Conservation (phyloP, 2,329 filamentous ascomycete species). For the Pseudopithomyces chartarum region DNA sequence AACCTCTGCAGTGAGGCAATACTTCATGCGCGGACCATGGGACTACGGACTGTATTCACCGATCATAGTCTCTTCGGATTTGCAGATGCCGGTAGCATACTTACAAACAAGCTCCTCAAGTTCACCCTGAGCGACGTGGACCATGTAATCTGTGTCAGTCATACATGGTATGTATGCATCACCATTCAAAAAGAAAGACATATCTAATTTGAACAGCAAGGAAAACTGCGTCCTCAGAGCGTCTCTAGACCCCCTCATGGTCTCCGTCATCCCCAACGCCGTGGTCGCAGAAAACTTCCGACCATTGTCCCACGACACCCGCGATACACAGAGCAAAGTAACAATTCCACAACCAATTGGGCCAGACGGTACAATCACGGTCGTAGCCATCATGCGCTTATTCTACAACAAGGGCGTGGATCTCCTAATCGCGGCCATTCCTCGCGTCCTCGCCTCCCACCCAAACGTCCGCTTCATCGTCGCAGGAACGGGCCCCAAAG, state of each 20-base stretch:
- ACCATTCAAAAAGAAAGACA: no score
- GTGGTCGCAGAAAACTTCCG: constrained; percentile 96
- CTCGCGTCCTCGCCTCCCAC: constrained; percentile 85
- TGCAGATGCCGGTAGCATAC: constrained; percentile 91
- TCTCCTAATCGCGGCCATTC: constrained; percentile 93
- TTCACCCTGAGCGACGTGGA: constrained; percentile 96
- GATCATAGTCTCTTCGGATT: constrained; percentile 98
- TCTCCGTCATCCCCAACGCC: constrained; percentile 96
- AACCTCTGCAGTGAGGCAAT: constrained; percentile 95
- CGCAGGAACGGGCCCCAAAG: constrained; percentile 92
- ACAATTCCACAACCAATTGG: constrained; percentile 70
- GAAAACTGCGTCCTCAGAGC: constrained; percentile 96
- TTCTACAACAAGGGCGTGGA: constrained; percentile 99
- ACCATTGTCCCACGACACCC: constrained; percentile 60
- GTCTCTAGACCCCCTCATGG: constrained; percentile 93
- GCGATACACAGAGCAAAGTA: constrained; percentile 29
- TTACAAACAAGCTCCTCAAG: constrained; percentile 96
- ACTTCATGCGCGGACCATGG: constrained; percentile 94
- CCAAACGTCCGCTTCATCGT: constrained; percentile 97
- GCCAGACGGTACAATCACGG: constrained; percentile 86
- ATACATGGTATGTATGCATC: constrained; percentile 75
- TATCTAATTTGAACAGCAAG: constrained; percentile 64
- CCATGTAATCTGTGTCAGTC: constrained; percentile 97
- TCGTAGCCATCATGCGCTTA: constrained; percentile 93
- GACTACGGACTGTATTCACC: constrained; percentile 91